Conservation (phyloP, 2,329 filamentous ascomycete genomes). For the Fusarium subglutinans region DNA sequence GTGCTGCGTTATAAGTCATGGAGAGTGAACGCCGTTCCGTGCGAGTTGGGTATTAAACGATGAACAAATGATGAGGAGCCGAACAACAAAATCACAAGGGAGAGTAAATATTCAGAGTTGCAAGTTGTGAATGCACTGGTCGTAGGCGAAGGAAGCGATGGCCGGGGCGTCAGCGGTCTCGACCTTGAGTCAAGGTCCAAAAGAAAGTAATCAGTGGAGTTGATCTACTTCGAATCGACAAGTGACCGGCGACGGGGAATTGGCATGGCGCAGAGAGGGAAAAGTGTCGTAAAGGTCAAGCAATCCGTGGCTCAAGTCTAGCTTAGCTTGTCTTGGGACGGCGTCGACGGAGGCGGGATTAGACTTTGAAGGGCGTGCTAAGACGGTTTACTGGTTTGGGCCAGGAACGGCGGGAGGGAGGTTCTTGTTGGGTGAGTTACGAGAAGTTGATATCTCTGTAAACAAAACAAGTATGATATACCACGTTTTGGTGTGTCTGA, state of each 20-base stretch:
- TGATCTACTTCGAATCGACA: constrained; percentile 34
- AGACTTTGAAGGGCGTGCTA: constrained; percentile 32
- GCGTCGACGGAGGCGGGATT: constrained; percentile 33
- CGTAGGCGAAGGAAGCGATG: constrained; percentile 15
- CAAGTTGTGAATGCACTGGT: constrained; percentile 18
- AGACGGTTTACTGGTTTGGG: constrained; percentile 12
- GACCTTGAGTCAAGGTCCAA: constrained; percentile 21
- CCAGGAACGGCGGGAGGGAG: constrained; percentile 18
- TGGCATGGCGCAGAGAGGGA: constrained; percentile 36
- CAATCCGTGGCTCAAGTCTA: constrained; percentile 30
- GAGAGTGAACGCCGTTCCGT: constrained; percentile 23
- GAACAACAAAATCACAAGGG: background rate
- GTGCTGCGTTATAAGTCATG: constrained; percentile 40
- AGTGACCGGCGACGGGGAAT: constrained; percentile 28
- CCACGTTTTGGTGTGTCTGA: background rate
- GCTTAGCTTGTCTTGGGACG: constrained; percentile 36
- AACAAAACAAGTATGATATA: background rate
- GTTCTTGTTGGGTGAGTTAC: background rate
- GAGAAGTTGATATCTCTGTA: background rate
- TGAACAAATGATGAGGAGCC: background rate
- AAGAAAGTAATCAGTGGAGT: constrained; percentile 19
- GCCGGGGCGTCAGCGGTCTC: constrained; percentile 16
- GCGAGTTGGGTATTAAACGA: constrained; percentile 4
- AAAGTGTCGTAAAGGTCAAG: constrained; percentile 28
- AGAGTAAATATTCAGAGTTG: constrained; percentile 1